These are phyloP conservation scores for Sechiopsis laciniata DNA, from an alignment of 306 rosid genomes.

Conservation along the genomic window DNA sequence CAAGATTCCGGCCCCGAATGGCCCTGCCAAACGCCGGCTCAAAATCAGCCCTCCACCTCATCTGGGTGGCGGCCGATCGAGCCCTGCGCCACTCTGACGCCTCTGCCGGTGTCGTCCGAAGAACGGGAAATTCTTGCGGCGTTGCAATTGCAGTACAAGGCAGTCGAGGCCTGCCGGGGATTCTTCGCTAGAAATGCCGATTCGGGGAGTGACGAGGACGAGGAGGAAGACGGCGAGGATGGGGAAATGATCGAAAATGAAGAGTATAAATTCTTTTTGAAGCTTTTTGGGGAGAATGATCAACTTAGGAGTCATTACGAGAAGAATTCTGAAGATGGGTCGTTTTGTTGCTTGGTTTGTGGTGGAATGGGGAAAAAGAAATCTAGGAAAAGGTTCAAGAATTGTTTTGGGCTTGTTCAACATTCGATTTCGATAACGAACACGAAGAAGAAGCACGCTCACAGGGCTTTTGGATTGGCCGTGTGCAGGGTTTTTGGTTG, in stretches of 20 bases:
- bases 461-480: constrained; percentile 50
- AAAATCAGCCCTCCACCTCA: constrained; percentile 17
- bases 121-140: constrained; percentile 29
- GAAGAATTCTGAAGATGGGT: constrained; percentile 40
- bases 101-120: constrained; percentile 25
- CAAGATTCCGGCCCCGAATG: constrained; percentile 26
- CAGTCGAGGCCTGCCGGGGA: constrained; percentile 37
- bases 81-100: constrained; percentile 20
- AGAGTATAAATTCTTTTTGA: constrained; percentile 40
- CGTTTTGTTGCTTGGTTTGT: constrained; percentile 67
- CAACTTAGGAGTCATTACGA: constrained; percentile 53
- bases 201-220: constrained; percentile 33
- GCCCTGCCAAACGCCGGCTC: constrained; percentile 28
- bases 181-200: constrained; percentile 31
- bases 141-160: constrained; percentile 39
- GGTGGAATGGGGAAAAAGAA: constrained; percentile 45
- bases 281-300: constrained; percentile 39
- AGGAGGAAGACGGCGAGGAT: constrained; percentile 4
- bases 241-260: constrained; percentile 26
- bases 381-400: constrained; percentile 48
- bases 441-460: constrained; percentile 46
- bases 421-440: constrained; percentile 41
- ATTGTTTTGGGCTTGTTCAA: constrained; percentile 48
- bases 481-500: constrained; percentile 62
- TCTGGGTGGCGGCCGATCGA: constrained; percentile 39